Percentiles rank a stretch among this genome's conserved stretches.
These are phyloP conservation scores for Nematodospora valgi DNA, from an alignment of 805 yeast genomes.

Conservation along the genomic window DNA sequence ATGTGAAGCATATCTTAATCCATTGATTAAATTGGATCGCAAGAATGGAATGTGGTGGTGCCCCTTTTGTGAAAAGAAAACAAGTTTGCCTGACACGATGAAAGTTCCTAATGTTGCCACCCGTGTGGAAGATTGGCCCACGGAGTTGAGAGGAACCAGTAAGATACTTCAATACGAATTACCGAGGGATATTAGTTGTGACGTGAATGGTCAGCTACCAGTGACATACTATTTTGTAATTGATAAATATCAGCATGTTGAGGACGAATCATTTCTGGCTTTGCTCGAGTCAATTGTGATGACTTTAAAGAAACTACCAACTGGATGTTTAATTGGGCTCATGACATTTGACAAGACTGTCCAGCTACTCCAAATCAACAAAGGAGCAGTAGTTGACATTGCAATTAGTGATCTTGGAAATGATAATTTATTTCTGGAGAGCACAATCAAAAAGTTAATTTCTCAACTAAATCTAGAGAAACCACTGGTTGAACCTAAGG, in stretches of 20 bases:
- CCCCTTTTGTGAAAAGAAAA: constrained; percentile 28
- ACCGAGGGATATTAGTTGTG: constrained; percentile 20
- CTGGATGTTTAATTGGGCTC: constrained; percentile 18
- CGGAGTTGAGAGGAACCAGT: constrained; percentile 22
- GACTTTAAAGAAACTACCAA: constrained; percentile 15
- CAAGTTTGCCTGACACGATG: constrained; percentile 19
- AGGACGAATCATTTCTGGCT: constrained; percentile 12
- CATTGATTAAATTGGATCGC: constrained; percentile 26
- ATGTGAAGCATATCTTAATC: constrained; percentile 28
- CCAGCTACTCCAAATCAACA: constrained; percentile 16
- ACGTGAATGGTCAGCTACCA: constrained; percentile 10
- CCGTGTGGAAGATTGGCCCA: constrained; percentile 20
- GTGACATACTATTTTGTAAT: constrained; percentile 21
- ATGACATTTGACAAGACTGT: constrained; percentile 29
- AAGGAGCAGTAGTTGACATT: background rate
- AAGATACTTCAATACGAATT: constrained; percentile 30
- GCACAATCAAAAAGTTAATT: constrained; percentile 3
- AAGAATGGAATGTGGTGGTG: constrained; percentile 36
- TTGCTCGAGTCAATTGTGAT: constrained; percentile 13
- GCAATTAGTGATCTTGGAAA: background rate
- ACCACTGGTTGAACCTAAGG: background rate
- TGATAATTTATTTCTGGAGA: background rate
- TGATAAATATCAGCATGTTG: constrained; percentile 27
- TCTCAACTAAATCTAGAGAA: constrained; percentile 4
- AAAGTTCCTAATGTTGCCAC: constrained; percentile 12